Base-by-base conservation (phyloP, 2,329 filamentous ascomycete genomes). In the Hypoxylon sp. region DNA sequence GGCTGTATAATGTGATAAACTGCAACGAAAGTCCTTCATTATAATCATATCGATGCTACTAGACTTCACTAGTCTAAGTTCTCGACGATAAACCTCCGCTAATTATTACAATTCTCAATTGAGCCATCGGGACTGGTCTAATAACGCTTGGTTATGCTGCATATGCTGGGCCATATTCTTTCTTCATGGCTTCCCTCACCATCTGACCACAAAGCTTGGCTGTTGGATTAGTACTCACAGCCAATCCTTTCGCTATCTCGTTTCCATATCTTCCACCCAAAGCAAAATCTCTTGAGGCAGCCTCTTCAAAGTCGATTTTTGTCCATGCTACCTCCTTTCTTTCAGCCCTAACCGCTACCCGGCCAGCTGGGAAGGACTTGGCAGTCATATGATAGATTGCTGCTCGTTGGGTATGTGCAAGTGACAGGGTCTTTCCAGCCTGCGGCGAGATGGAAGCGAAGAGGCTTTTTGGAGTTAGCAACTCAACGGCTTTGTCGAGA, bases 391-490 rank as follows among this genome's bases (percentile, higher is more conserved):
- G 85, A 72, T 90, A 90, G 37, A 92, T 80, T 35, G 88, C 88
- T 2, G 87, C 92, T 53, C 91, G 86, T 77, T 94, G 92, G 0
- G 91, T 94, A 73, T 92, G 88, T 3, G 91, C 89, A 71, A 90
- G 88, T 1, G 90, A 88, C 8, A 95, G 80, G 0, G 91, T 90
- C 63, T 87, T 89, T 10, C 88, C 89, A 31, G 88, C 87, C 56
- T 89, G 86, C 5, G 88, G 84, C 1, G 91, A 93, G 35, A 94
- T 81, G 13, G 86, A 80, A 1, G 83, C 80, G 24, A 81, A 81
- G 1, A 84, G 77, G 0, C 82, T 84, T 0, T 80, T 74, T 0
- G 90, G 91, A 5, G 86, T 86, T 39, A 89, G 84, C 52, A 92
- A 82, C 2, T 76, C 73, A 55, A 94, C 89, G 50, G 89, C 88